A percentile compares a stretch with the other conserved stretches of the same genome.
phyloP scores from a whole-genome alignment of 371 early-diverging fungal species.

The Circinella minor region DNA sequence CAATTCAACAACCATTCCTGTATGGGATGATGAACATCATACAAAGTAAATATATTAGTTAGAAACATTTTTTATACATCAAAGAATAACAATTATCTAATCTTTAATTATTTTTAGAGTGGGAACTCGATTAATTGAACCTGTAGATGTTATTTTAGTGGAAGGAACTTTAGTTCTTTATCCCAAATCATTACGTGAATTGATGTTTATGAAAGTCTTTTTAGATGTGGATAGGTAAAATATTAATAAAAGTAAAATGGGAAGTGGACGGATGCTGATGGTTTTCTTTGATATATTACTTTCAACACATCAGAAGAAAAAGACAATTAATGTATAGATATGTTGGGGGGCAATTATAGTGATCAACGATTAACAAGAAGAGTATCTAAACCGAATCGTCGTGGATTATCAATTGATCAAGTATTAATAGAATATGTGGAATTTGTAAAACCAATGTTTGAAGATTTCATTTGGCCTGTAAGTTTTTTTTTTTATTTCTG shows the following conservation, averaged over 20 bases:
- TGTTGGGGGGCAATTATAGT: constrained; percentile 9
- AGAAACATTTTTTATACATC: not conserved
- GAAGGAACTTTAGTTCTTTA: constrained; percentile 69
- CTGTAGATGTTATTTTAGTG: constrained; percentile 63
- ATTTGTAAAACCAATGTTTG: constrained; percentile 86
- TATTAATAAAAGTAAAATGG: no score
- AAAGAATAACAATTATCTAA: not conserved
- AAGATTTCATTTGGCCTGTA: constrained; percentile 84
- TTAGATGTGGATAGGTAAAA: constrained; percentile 61
- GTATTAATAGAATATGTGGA: constrained; percentile 73
- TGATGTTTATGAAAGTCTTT: constrained; percentile 66
- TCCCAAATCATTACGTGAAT: constrained; percentile 51
- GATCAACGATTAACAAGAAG: constrained; percentile 64
- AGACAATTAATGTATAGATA: no score
- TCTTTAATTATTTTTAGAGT: constrained; percentile 18
- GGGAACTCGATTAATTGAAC: constrained; percentile 35
- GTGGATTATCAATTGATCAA: constrained; percentile 48
- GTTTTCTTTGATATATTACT: no score
- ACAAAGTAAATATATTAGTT: constrained; percentile 38
- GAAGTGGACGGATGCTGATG: no score
- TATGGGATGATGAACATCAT: constrained; percentile 54
- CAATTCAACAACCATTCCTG: constrained; percentile 50
- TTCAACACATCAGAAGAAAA: no score
- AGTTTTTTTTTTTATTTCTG: constrained; percentile 11
- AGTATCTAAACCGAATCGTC: constrained; percentile 38